phyloP scores from a whole-genome alignment of 2,329 filamentous ascomycete genomes.

The Aspergillus persii region DNA sequence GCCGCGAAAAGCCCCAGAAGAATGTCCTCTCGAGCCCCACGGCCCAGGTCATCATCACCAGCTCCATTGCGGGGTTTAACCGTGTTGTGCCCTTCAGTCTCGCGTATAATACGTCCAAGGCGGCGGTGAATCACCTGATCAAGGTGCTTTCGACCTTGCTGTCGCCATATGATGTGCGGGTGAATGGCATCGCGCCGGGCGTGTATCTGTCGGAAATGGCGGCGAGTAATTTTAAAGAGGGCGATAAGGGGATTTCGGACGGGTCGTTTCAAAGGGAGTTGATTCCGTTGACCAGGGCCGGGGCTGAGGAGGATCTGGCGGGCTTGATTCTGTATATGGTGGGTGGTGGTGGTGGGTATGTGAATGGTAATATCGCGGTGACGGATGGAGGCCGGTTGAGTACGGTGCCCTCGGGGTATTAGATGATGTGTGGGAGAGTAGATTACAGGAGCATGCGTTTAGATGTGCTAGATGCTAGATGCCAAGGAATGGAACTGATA shows the following conservation, averaged over 20 bases:
- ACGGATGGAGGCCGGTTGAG: constrained; percentile 63
- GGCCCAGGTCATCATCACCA: constrained; percentile 49
- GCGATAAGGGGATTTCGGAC: constrained; percentile 37
- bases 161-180: constrained; percentile 43
- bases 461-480: neutral
- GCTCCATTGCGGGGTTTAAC: constrained; percentile 47
- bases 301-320: constrained; percentile 62
- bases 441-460: neutral
- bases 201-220: constrained; percentile 63
- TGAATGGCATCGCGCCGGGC: constrained; percentile 52
- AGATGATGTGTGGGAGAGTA: neutral
- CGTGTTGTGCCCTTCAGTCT: constrained; percentile 38
- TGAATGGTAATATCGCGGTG: constrained; percentile 63
- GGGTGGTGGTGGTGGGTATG: constrained; percentile 62
- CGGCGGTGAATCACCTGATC: constrained; percentile 48
- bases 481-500: too few relatives aligned
- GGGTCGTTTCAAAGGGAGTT: constrained; percentile 43
- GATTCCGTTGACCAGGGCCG: constrained; percentile 60
- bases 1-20: constrained; percentile 27
- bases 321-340: constrained; percentile 65
- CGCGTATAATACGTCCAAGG: constrained; percentile 49
- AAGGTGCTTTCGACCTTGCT: constrained; percentile 49
- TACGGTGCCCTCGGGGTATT: constrained; percentile 57
- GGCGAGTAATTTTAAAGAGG: constrained; percentile 45
- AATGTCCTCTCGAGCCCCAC: constrained; percentile 32